A percentile compares a stretch with the other conserved stretches of the same genome.
These are phyloP conservation scores for Fomitopsis serialis DNA, from an alignment of 768 basidiomycete genomes.

Conservation along the genomic window DNA sequence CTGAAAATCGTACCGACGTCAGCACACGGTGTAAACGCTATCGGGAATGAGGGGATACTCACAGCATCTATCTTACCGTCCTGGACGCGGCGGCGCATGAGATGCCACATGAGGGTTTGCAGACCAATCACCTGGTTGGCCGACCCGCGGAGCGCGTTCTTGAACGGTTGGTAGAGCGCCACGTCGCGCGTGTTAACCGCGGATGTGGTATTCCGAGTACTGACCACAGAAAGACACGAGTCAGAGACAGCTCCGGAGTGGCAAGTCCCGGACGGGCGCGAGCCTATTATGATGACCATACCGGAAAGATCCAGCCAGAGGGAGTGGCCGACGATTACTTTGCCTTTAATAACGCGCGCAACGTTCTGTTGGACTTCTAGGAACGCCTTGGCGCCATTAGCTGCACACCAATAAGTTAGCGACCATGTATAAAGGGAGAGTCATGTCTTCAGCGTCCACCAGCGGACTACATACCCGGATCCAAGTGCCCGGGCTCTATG, in stretches of 20 bases:
- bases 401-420: conserved; percentile 23
- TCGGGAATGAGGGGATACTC: conserved; percentile 23
- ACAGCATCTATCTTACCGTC: conserved; percentile 72
- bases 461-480: conserved; percentile 26
- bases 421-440: neutral
- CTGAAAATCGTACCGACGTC: conserved; percentile 30
- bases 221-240: conserved; percentile 22
- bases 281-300: conserved; percentile 23
- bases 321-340: conserved; percentile 70
- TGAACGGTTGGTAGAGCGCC: conserved; percentile 77
- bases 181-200: conserved; percentile 78
- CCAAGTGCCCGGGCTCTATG: conserved; percentile 38
- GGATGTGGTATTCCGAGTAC: conserved; percentile 80
- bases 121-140: conserved; percentile 68
- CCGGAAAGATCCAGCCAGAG: conserved; percentile 82
- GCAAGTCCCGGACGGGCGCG: neutral
- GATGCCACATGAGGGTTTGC: conserved; percentile 75
- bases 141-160: conserved; percentile 54
- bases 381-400: conserved; percentile 46
- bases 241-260: neutral
- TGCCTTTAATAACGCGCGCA: conserved; percentile 61
- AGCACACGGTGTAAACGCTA: neutral
- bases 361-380: conserved; percentile 60
- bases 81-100: conserved; percentile 75
- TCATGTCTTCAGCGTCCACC: no score